phyloP scores from a whole-genome alignment of 768 basidiomycete species.

The Kockovaella imperatae region DNA sequence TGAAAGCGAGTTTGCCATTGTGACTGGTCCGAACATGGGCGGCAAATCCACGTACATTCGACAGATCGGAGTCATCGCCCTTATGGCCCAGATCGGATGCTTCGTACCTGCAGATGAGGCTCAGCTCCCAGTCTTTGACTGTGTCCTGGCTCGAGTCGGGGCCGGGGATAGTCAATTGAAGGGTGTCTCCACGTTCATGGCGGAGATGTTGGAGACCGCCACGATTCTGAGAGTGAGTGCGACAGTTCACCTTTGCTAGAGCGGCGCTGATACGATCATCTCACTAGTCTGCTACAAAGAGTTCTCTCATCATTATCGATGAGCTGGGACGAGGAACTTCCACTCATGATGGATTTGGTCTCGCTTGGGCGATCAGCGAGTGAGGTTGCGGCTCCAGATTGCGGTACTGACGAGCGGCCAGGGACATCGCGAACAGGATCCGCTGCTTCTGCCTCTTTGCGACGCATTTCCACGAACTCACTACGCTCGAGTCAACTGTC shows the following conservation, averaged over 20 bases:
- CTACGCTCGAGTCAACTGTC: conserved; percentile 77
- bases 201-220: conserved; percentile 98
- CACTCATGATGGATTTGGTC: conserved; percentile 92
- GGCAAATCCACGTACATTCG: conserved; percentile 95
- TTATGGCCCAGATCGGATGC: conserved; percentile 92
- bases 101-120: conserved; percentile 91
- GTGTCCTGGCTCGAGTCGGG: conserved; percentile 87
- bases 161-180: conserved; percentile 97
- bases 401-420: conserved; percentile 34
- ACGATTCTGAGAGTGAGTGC: conserved; percentile 71
- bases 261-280: conserved; percentile 2
- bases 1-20: conserved; percentile 87
- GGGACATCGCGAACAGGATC: conserved; percentile 86
- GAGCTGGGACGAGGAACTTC: conserved; percentile 94
- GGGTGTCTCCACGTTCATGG: conserved; percentile 98
- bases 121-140: conserved; percentile 84
- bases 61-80: conserved; percentile 86
- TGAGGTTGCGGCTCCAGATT: conserved; percentile 44
- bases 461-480: conserved; percentile 96
- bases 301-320: conserved; percentile 94
- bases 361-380: conserved; percentile 99
- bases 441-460: conserved; percentile 93
- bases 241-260: neutral
- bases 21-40: conserved; percentile 98
- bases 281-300: conserved; percentile 73